phyloP scores from a whole-genome alignment of 2,329 filamentous ascomycete genomes.

The Colletotrichum orchidophilum region DNA sequence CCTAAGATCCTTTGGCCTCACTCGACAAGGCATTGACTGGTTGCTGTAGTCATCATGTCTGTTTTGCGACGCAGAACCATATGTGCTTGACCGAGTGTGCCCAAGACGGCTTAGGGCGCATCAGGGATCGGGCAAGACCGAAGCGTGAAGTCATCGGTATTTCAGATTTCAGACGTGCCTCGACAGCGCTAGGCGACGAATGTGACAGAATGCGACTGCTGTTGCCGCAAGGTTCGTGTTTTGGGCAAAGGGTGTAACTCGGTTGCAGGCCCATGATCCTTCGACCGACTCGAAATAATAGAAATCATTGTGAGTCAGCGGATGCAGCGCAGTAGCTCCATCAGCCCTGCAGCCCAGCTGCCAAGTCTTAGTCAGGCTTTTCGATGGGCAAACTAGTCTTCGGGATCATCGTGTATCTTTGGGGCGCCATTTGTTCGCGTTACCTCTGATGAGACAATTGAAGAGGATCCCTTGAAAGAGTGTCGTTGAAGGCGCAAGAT shows the following conservation, averaged over 20 bases:
- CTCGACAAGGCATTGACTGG: conserved; percentile 3
- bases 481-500: neutral
- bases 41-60: conserved; percentile 17
- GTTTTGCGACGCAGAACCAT: neutral
- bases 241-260: conserved; percentile 12
- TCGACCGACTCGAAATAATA: neutral
- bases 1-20: conserved; percentile 12
- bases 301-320: conserved; percentile 24
- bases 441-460: neutral
- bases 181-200: neutral
- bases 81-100: neutral
- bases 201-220: neutral
- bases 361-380: conserved; percentile 13
- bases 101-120: neutral
- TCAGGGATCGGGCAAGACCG: conserved; percentile 20
- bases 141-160: conserved; percentile 10
- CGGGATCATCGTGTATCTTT: neutral
- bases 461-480: neutral
- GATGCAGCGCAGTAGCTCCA: conserved; percentile 3
- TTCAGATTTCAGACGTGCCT: conserved; percentile 1
- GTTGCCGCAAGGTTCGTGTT: neutral
- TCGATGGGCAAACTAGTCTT: conserved; percentile 11
- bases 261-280: conserved; percentile 6
- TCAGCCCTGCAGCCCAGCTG: conserved; percentile 7
- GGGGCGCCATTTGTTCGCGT: neutral